These are phyloP conservation scores for Allantophomopsis lycopodina DNA, from an alignment of 2,329 filamentous ascomycete species.

Conservation along the genomic window DNA sequence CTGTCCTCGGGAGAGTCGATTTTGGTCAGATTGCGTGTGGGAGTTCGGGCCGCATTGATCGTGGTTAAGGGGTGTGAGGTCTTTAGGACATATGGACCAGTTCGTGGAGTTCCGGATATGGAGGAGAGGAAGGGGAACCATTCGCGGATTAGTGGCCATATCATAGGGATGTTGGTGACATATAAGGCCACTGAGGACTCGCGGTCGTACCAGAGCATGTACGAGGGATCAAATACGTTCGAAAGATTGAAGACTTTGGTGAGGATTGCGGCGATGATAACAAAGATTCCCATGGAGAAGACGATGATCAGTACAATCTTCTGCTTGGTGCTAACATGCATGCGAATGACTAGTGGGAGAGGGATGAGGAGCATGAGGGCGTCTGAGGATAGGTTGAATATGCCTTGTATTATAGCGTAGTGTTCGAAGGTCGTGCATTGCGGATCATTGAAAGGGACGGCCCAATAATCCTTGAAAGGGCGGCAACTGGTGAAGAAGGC, in stretches of 20 bases:
- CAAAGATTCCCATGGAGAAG: constrained; percentile 28
- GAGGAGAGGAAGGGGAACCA: not conserved
- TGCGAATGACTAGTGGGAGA: constrained; percentile 33
- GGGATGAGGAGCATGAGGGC: constrained; percentile 39
- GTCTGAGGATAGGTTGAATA: constrained; percentile 42
- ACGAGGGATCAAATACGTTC: constrained; percentile 18
- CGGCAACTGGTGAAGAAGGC: constrained; percentile 37
- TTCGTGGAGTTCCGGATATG: not conserved
- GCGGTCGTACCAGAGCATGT: constrained; percentile 29
- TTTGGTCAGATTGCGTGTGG: not conserved
- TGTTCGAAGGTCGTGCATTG: constrained; percentile 39
- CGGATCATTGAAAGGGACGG: constrained; percentile 32
- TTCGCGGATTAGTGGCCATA: constrained; percentile 35
- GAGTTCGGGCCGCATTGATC: not conserved
- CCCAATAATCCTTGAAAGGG: constrained; percentile 42
- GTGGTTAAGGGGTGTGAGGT: not conserved
- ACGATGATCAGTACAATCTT: constrained; percentile 32
- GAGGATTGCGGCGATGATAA: constrained; percentile 35
- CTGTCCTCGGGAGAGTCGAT: not conserved
- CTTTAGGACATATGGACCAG: not conserved
- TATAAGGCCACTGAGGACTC: constrained; percentile 33
- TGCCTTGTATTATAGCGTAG: constrained; percentile 40
- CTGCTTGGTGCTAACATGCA: constrained; percentile 29
- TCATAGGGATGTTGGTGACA: constrained; percentile 34
- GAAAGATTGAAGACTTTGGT: constrained; percentile 22